phyloP scores from a whole-genome alignment of 345 rosid species.

The Raphanus raphanistrum region DNA sequence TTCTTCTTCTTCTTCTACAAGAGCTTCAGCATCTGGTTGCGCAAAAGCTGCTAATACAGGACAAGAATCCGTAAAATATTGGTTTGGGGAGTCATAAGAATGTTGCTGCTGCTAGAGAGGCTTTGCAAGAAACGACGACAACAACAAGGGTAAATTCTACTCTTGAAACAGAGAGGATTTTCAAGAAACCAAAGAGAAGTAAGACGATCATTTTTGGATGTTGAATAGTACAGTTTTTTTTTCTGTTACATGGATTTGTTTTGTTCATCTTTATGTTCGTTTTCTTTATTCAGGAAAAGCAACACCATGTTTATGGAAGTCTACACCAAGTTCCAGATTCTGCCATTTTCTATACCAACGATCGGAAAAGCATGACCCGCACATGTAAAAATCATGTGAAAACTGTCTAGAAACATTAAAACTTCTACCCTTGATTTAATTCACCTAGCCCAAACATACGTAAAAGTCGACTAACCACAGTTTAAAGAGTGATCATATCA shows the following conservation, averaged over 20 bases:
- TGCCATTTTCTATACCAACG: neutral
- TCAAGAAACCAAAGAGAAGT: neutral
- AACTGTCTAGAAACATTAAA: neutral
- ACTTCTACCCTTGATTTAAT: neutral
- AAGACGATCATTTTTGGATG: neutral
- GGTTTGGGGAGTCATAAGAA: conserved; percentile 29
- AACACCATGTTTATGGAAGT: neutral
- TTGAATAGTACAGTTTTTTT: neutral
- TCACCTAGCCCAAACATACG: neutral
- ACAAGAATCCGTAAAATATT: conserved; percentile 38
- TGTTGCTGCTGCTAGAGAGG: conserved; percentile 13
- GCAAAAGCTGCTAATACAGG: conserved; percentile 28
- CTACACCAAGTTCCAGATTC: neutral
- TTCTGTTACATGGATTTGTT: neutral
- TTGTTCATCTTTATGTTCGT: neutral
- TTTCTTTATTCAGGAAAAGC: neutral
- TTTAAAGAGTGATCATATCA: no score
- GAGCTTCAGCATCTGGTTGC: conserved; percentile 30
- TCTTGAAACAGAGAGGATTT: neutral
- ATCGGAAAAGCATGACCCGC: neutral
- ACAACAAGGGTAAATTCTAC: neutral
- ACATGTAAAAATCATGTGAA: neutral
- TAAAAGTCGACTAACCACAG: no score
- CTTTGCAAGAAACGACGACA: neutral
- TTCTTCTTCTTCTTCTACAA: conserved; percentile 6